These are phyloP conservation scores for Fusarium proliferatum DNA, from an alignment of 2,329 filamentous ascomycete genomes.

Conservation along the genomic window DNA sequence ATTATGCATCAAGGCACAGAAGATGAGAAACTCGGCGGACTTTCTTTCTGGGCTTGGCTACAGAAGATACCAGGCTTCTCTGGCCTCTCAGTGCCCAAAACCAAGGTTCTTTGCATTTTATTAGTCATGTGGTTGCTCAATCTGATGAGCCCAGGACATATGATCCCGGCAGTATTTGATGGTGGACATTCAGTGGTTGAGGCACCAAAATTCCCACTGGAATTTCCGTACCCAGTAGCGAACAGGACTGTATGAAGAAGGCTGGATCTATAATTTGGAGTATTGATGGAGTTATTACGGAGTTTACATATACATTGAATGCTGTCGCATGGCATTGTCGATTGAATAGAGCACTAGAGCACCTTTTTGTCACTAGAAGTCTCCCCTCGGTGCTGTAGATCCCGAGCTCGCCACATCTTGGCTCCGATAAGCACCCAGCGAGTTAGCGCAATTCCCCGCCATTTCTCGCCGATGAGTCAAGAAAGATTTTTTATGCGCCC, in stretches of 20 bases:
- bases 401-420: conserved; percentile 1
- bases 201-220: not conserved
- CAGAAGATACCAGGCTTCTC: not conserved
- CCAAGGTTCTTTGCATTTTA: conserved; percentile 15
- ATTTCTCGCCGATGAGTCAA: conserved; percentile 10
- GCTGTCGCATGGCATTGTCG: not conserved
- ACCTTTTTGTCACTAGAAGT: not conserved
- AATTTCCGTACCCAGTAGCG: not conserved
- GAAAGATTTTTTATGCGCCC: not conserved
- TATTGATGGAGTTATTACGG: not conserved
- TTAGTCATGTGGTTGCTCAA: conserved; percentile 37
- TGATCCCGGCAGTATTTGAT: not conserved
- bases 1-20: conserved; percentile 22
- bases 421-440: not conserved
- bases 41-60: too few relatives aligned
- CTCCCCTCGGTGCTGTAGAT: not conserved
- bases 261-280: rapidly evolving
- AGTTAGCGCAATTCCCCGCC: conserved; percentile 8
- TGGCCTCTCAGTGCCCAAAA: not conserved
- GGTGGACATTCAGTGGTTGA: not conserved
- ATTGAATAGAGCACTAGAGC: not conserved
- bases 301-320: not conserved
- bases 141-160: conserved; percentile 12
- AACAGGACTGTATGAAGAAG: not conserved
- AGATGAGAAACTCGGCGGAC: not conserved